phyloP scores from a whole-genome alignment of 73 alveolate genomes.

The Tetrahymena malaccensis region DNA sequence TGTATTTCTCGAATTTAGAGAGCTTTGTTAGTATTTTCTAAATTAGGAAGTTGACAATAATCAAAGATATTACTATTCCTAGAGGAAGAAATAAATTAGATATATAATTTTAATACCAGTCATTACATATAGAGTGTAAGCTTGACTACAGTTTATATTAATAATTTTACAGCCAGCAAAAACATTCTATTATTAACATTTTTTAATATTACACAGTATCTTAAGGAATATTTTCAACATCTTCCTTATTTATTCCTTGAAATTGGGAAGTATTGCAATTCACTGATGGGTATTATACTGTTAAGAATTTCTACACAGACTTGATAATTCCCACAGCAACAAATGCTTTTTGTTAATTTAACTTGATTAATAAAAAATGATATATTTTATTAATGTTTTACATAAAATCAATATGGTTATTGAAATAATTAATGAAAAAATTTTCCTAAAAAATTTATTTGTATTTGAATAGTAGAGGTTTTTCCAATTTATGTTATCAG shows the following conservation, averaged over 20 bases:
- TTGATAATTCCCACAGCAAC: not conserved
- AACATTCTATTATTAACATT: not conserved
- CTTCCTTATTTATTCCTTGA: not conserved
- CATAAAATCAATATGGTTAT: not conserved
- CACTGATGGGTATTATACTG: not conserved
- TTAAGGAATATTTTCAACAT: not conserved
- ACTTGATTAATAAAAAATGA: not conserved
- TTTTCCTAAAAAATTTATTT: not conserved
- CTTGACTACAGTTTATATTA: not conserved
- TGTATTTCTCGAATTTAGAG: not conserved
- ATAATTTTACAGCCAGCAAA: not conserved
- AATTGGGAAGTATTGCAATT: not conserved
- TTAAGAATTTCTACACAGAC: not conserved
- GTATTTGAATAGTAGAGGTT: not conserved
- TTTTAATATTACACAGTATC: not conserved
- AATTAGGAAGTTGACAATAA: not conserved
- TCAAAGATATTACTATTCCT: not conserved
- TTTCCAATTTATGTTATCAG: not conserved
- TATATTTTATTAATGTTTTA: not conserved
- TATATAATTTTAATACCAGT: not conserved
- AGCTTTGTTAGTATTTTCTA: not conserved
- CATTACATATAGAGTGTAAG: not conserved
- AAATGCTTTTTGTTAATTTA: not conserved
- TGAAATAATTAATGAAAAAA: not conserved
- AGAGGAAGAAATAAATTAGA: not conserved